Conservation (phyloP, 2,329 filamentous ascomycete species). For the Aspergillus ibericus region DNA sequence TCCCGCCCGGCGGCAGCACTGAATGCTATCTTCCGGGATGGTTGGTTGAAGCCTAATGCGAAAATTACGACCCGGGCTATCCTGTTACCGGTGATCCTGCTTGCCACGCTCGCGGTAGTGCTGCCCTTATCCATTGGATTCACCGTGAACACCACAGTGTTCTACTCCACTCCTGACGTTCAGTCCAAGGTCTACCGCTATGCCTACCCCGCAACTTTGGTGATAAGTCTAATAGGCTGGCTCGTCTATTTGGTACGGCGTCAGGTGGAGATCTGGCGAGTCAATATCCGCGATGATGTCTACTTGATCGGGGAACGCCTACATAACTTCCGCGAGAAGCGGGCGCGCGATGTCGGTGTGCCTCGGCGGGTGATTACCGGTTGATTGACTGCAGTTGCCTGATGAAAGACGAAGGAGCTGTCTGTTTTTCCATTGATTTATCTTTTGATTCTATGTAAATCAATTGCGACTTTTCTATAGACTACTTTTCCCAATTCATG, state of each 20-base stretch:
- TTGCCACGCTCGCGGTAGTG: conserved; percentile 63
- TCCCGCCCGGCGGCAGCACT: conserved; percentile 74
- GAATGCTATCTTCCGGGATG: conserved; percentile 68
- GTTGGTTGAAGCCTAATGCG: conserved; percentile 77
- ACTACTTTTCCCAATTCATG: not conserved
- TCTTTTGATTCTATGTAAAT: conserved; percentile 11
- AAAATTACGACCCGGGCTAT: conserved; percentile 80
- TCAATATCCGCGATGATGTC: conserved; percentile 85
- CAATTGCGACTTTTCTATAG: not conserved
- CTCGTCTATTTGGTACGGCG: conserved; percentile 41
- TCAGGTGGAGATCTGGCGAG: conserved; percentile 73
- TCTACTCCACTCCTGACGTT: conserved; percentile 32
- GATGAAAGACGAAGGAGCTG: not conserved
- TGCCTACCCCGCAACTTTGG: conserved; percentile 69
- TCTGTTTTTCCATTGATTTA: too few relatives aligned
- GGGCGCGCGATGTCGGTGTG: conserved; percentile 40
- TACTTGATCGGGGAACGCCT: conserved; percentile 92
- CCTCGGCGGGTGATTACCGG: conserved; percentile 40
- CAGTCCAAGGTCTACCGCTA: conserved; percentile 58
- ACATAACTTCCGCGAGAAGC: conserved; percentile 82
- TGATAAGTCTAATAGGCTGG: conserved; percentile 54
- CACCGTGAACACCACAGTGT: conserved; percentile 47
- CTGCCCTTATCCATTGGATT: conserved; percentile 64
- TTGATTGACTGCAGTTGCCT: conserved; percentile 15
- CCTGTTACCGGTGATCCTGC: conserved; percentile 69